phyloP scores from a whole-genome alignment of 139 green algal species.

The Trebouxia sp. region DNA sequence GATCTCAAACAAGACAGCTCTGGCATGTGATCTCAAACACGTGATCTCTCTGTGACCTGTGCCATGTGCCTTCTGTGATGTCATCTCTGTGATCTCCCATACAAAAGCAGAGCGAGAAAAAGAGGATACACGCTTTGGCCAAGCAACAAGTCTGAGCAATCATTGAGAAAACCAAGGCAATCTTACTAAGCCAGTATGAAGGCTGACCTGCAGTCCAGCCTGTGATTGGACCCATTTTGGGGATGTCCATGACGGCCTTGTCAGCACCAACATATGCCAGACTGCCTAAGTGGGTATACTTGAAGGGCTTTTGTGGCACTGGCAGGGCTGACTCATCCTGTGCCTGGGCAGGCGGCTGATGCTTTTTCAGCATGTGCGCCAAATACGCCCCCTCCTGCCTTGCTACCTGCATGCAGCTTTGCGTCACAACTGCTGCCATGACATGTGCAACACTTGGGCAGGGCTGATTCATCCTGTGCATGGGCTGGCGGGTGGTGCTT shows the following conservation, averaged over 20 bases:
- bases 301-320: conserved; percentile 44
- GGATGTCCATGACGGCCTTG: conserved; percentile 90
- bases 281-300: conserved; percentile 75
- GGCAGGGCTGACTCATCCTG: background rate
- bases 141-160: too few relatives aligned
- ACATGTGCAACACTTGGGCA: too few relatives aligned
- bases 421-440: too few relatives aligned
- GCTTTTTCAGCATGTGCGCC: conserved; percentile 47
- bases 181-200: background rate
- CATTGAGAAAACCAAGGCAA: too few relatives aligned
- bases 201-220: conserved; percentile 30
- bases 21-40: too few relatives aligned
- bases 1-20: too few relatives aligned
- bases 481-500: background rate
- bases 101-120: too few relatives aligned
- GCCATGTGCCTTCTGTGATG: too few relatives aligned
- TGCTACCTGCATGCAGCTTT: conserved; percentile 73
- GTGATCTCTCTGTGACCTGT: too few relatives aligned
- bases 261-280: conserved; percentile 87
- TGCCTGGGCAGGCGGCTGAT: background rate
- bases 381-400: conserved; percentile 88
- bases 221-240: conserved; percentile 36
- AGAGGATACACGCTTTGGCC: too few relatives aligned
- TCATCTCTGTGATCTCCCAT: too few relatives aligned
- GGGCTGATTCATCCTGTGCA: background rate